Base-by-base conservation (phyloP, 768 basidiomycete species). In the Grammothele lineata region DNA sequence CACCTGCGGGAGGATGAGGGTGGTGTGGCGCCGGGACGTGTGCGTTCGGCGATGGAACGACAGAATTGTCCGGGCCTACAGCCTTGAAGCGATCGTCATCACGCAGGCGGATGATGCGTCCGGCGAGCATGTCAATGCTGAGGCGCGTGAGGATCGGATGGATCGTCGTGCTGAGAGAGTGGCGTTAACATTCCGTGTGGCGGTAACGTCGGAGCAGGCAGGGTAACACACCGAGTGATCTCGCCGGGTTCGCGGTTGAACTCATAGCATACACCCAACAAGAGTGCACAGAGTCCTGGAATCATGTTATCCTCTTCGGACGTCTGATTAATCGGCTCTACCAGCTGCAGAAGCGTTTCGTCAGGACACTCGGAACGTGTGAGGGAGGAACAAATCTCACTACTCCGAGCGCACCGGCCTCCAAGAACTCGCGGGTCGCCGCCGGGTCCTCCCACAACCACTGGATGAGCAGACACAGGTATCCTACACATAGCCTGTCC, bases 361-460 rank as follows among this genome's bases (percentile, higher is more conserved):
- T 51, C 42, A 53, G 41, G 4, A 2, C 10, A 14, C 1, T 12
- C 35, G 23, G 21, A 26, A 14, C 3, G 7, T 21, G 3, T 5
- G 17, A 26, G 14, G 21, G 18, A 12, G 39, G 15, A 19, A 32
- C 17, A 37, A 3, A 1, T 80, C 92, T 59, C 65, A 97, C 94
- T 58, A 93, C 83, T 44, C 90, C 87, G 40, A 99, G 68, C 42
- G 92, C 92, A 18, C 93, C 92, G 6, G 91, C 85, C 58, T 90
- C 84, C 53, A 99, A 70, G 60, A 97, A 95, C 61, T 90, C 92
- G 51, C 83, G 76, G 42, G 96, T 92, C 0, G 88, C 85, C 43
- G 74, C 78, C 0, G 93, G 83, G 57, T 96, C 94, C 58, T 98
- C 95, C 94, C 94, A 99, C 6, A 96, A 72, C 96, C 96, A 99